Conservation (phyloP, 345 rosid species). For the Limnanthes douglasii region DNA sequence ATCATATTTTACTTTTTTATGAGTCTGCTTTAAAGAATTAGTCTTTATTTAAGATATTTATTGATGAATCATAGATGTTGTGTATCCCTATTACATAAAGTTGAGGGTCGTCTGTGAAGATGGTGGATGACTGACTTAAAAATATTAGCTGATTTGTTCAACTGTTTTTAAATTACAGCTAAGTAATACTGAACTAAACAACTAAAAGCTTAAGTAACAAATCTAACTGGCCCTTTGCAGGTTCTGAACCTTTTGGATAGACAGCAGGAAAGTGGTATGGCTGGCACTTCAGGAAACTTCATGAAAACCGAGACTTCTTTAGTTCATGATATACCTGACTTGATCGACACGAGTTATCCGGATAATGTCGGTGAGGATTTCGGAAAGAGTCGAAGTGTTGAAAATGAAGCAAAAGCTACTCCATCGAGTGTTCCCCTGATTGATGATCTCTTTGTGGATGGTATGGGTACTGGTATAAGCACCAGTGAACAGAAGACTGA, state of each 20-base stretch:
- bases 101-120: too few species aligned
- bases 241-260: conserved; percentile 65
- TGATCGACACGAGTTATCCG: conserved; percentile 67
- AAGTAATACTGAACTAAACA: too few species aligned
- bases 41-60: too few species aligned
- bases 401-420: conserved; percentile 17
- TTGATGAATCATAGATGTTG: too few species aligned
- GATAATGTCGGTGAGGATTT: conserved; percentile 31
- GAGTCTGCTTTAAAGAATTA: too few species aligned
- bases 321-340: conserved; percentile 45
- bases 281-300: conserved; percentile 26
- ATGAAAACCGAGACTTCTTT: conserved; percentile 24
- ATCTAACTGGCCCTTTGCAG: conserved; percentile 28
- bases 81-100: too few species aligned
- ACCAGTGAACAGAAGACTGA: conserved; percentile 26
- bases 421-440: conserved; percentile 27
- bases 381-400: conserved; percentile 19
- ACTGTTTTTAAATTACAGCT: too few species aligned
- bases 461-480: conserved; percentile 19
- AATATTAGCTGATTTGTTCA: too few species aligned
- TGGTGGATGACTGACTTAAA: too few species aligned
- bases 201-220: too few species aligned
- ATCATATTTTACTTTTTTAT: too few species aligned
- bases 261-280: conserved; percentile 21
- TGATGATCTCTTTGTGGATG: conserved; percentile 70